These are phyloP conservation scores for Mucor lusitanicus DNA, from an alignment of 371 early-diverging fungal species.

Conservation along the genomic window DNA sequence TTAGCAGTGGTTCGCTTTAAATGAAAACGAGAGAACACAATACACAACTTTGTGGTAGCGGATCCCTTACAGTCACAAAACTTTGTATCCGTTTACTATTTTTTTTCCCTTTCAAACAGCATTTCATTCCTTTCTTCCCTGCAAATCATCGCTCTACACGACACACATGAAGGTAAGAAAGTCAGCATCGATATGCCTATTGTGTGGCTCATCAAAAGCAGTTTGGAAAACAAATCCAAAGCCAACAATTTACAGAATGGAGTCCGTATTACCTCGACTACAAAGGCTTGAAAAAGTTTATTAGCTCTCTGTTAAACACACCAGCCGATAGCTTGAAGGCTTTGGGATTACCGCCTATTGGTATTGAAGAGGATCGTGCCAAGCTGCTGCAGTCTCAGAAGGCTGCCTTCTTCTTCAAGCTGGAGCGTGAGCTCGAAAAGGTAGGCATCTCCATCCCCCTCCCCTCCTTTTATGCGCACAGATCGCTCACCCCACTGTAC, in stretches of 20 bases:
- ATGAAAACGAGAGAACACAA: slow-evolving; percentile 5
- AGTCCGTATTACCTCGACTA: slow-evolving; percentile 90
- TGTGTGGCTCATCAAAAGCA: slow-evolving; percentile 22
- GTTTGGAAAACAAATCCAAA: slow-evolving; percentile 97
- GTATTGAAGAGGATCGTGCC: slow-evolving; percentile 56
- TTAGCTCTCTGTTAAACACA: slow-evolving; percentile 67
- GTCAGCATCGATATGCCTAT: not conserved
- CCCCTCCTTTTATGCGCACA: not conserved
- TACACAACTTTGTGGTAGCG: not conserved
- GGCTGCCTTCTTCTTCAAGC: slow-evolving; percentile 80
- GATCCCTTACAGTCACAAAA: slow-evolving; percentile 17
- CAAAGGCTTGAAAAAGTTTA: slow-evolving; percentile 95
- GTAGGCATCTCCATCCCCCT: slow-evolving; percentile 28
- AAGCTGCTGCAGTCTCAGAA: slow-evolving; percentile 70
- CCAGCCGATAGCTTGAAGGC: slow-evolving; percentile 29
- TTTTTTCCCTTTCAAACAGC: not conserved
- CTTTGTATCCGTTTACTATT: not conserved
- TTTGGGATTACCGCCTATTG: slow-evolving; percentile 39
- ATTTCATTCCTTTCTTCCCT: not conserved
- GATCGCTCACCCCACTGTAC: slow-evolving; percentile 15
- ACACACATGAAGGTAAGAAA: slow-evolving; percentile 1
- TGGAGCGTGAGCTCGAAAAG: slow-evolving; percentile 85
- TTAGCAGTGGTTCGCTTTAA: slow-evolving; percentile 11
- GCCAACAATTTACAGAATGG: slow-evolving; percentile 91
- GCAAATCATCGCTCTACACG: not conserved